Evolutionary conservation across 1,284 basidiomycete species (phyloP), one percentile per base, ranked within the genome.

Genomic region (Boletellus sp.): DNA sequence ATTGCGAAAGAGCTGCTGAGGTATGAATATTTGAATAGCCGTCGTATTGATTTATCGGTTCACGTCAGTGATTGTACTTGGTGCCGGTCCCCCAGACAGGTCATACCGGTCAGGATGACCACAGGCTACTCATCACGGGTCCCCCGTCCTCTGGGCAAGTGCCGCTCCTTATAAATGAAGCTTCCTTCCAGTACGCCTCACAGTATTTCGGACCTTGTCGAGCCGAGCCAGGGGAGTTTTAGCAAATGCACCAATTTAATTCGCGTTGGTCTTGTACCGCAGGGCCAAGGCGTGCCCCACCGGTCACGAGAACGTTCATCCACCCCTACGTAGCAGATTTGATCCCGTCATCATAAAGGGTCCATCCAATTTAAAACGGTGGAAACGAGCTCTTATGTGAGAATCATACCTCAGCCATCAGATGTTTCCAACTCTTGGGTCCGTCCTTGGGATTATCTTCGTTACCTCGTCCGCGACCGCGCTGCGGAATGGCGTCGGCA

Each of bases 401-500:
- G 22, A 49, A 27, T 27, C 26, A 33, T 9, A 16, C 14, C 16
- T 30, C 3, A 25, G 10, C 20, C 17, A 32, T 22, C 17, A 35
- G 8, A 67, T 62, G 63, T 38, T 36, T 9, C 19, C 36, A 5
- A 43, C 32, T 38, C 39, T 49, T 34, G 57, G 40, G 10, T n/a
- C 17, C 16, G 21, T 33, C 8, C 20, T 50, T 41, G 47, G 52
- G 21, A 29, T 64, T 36, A 33, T 64, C 27, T 49, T 30, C 14
- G 11, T 19, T 30, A 50, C 37, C 4, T 57, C 40, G 14, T 53
- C 47, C 13, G 60, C 43, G 23, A 16, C 27, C 25, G 61, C 60
- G 20, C 11, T 63, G 22, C 44, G 47, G 25, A 67, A 67, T 54
- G 61, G 65, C 17, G 65, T 65, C 26, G 61, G 65, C 2, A 66